A percentile compares a stretch with the other conserved stretches of the same genome.
These are phyloP conservation scores for Ascochyta rabiei DNA, from an alignment of 2,329 filamentous ascomycete genomes.

Conservation along the genomic window DNA sequence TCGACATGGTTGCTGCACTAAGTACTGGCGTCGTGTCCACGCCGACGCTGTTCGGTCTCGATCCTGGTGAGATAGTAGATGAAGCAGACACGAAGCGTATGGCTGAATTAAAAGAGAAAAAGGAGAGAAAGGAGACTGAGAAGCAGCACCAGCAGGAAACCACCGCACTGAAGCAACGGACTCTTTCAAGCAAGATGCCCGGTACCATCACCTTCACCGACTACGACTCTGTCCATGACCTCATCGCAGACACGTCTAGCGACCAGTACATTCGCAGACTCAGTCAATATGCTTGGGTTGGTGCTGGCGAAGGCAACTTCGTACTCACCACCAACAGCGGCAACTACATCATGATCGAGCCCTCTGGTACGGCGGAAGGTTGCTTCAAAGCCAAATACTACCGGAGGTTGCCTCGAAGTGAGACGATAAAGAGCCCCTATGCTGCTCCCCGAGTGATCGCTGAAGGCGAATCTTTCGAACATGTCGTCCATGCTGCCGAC, in stretches of 20 bases:
- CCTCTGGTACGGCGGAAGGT: constrained; percentile 49
- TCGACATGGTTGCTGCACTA: constrained; percentile 91
- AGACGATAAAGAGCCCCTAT: constrained; percentile 61
- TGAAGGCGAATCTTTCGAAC: constrained; percentile 67
- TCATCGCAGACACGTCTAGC: constrained; percentile 79
- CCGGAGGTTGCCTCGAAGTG: constrained; percentile 45
- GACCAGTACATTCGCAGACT: constrained; percentile 79
- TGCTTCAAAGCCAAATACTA: constrained; percentile 51
- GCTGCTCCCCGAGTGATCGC: constrained; percentile 73
- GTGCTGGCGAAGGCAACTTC: constrained; percentile 72
- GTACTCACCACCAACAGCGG: constrained; percentile 68
- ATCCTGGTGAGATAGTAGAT: constrained; percentile 78
- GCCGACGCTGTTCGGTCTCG: constrained; percentile 89
- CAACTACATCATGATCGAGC: constrained; percentile 64
- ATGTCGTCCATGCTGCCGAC: constrained; percentile 84
- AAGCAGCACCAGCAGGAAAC: constrained; percentile 55
- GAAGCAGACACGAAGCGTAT: constrained; percentile 69
- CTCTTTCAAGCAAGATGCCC: constrained; percentile 30
- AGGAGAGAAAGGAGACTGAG: constrained; percentile 54
- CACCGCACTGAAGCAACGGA: constrained; percentile 69
- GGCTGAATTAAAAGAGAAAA: constrained; percentile 59
- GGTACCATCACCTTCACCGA: constrained; percentile 79
- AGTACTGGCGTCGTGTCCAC: constrained; percentile 86
- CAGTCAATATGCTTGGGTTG: constrained; percentile 82
- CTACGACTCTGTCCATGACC: constrained; percentile 89